Percentiles rank a stretch among this genome's conserved stretches.
These are phyloP conservation scores for Candida khao-thaluensis DNA, from an alignment of 805 yeast genomes.

Conservation along the genomic window DNA sequence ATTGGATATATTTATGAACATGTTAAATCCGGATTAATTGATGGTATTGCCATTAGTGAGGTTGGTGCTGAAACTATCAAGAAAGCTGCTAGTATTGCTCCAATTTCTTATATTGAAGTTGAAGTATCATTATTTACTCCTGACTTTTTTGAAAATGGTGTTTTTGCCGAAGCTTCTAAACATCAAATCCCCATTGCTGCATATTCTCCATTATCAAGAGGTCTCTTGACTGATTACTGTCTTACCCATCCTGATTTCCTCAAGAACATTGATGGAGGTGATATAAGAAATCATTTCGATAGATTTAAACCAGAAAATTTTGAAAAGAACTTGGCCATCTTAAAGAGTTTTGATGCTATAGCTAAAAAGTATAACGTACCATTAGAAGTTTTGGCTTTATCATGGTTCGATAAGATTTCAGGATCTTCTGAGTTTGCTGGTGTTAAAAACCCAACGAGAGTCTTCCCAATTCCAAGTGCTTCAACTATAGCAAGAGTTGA, in stretches of 20 bases:
- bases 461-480: conserved; percentile 82
- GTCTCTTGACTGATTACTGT: conserved; percentile 66
- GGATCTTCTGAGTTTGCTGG: conserved; percentile 55
- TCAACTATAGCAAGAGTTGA: conserved; percentile 57
- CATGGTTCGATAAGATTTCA: conserved; percentile 58
- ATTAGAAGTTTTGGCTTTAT: conserved; percentile 18
- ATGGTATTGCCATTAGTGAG: conserved; percentile 75
- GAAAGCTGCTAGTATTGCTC: conserved; percentile 55
- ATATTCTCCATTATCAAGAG: conserved; percentile 84
- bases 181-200: conserved; percentile 66
- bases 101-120: conserved; percentile 69
- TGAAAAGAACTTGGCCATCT: conserved; percentile 49
- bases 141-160: conserved; percentile 64
- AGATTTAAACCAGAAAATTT: conserved; percentile 60
- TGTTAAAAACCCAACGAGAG: conserved; percentile 44
- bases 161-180: conserved; percentile 57
- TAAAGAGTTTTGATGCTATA: conserved; percentile 37
- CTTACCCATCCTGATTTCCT: conserved; percentile 29
- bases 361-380: conserved; percentile 1
- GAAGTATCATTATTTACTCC: conserved; percentile 72
- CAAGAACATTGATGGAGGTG: conserved; percentile 5
- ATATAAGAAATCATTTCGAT: conserved; percentile 19
- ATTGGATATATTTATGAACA: conserved; percentile 55
- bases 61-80: conserved; percentile 60
- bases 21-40: conserved; percentile 62